phyloP scores from a whole-genome alignment of 2,329 filamentous ascomycete genomes.

The Pseudogymnoascus sp. region DNA sequence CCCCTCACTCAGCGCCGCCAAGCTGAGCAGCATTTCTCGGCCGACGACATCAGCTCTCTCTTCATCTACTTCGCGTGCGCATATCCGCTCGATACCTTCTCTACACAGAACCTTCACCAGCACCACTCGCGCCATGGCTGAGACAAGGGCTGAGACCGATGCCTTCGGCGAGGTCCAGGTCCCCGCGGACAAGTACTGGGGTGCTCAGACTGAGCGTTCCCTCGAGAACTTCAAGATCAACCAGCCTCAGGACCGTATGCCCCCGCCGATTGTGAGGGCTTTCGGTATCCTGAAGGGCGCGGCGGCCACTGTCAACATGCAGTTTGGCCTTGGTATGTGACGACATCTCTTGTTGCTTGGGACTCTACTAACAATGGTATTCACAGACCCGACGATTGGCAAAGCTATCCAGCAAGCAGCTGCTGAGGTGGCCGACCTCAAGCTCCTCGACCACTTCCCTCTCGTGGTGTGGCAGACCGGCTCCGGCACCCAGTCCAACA shows the following conservation, averaged over 20 bases:
- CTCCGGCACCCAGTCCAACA: conserved; percentile 94
- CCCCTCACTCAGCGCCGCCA: neutral
- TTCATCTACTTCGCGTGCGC: conserved; percentile 15
- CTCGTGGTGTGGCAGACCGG: conserved; percentile 99
- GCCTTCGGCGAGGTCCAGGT: conserved; percentile 97
- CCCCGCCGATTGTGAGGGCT: conserved; percentile 79
- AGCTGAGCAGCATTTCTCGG: neutral
- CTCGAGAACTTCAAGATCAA: conserved; percentile 99
- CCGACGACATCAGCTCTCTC: conserved; percentile 10
- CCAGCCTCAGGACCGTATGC: conserved; percentile 98
- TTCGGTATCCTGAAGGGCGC: conserved; percentile 98
- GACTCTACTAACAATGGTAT: neutral
- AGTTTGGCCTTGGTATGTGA: conserved; percentile 71
- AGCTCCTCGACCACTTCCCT: conserved; percentile 94
- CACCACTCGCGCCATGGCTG: conserved; percentile 32
- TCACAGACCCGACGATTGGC: conserved; percentile 74
- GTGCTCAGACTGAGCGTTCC: conserved; percentile 92
- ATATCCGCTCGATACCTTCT: conserved; percentile 17
- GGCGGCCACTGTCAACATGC: conserved; percentile 91
- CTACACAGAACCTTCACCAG: conserved; percentile 24
- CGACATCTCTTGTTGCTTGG: conserved; percentile 13
- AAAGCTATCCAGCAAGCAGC: conserved; percentile 93
- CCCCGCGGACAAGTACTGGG: conserved; percentile 91
- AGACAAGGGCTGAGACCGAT: conserved; percentile 81
- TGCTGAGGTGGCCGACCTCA: conserved; percentile 83